These are phyloP conservation scores for Didymella glomerata DNA, from an alignment of 2,329 filamentous ascomycete genomes.

Conservation along the genomic window DNA sequence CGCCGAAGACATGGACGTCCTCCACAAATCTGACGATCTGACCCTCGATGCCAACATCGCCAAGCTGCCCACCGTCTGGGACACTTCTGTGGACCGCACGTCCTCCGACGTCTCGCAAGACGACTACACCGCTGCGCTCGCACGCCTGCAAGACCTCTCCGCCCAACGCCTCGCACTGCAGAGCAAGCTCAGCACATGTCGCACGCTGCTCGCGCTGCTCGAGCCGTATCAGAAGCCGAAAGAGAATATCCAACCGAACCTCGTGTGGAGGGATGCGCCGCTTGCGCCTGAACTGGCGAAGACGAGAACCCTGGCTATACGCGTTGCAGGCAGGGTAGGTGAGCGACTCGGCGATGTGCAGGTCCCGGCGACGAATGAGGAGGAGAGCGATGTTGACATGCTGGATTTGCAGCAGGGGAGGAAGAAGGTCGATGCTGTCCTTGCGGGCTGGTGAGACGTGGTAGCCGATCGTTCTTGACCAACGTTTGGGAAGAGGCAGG, in stretches of 20 bases:
- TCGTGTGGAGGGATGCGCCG: slow-evolving; percentile 70
- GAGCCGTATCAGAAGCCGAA: slow-evolving; percentile 61
- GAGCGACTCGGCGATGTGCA: slow-evolving; percentile 43
- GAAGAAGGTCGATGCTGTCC: slow-evolving; percentile 37
- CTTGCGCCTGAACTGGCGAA: slow-evolving; percentile 72
- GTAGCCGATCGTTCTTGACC: not conserved
- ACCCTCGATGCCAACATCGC: slow-evolving; percentile 47
- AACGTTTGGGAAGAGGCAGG: not conserved
- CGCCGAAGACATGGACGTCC: slow-evolving; percentile 51
- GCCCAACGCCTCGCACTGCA: slow-evolving; percentile 60
- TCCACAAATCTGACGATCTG: slow-evolving; percentile 43
- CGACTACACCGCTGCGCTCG: slow-evolving; percentile 52
- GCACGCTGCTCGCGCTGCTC: slow-evolving; percentile 60
- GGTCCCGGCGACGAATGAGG: slow-evolving; percentile 39
- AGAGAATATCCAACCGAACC: slow-evolving; percentile 67
- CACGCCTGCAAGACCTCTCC: slow-evolving; percentile 58
- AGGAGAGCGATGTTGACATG: slow-evolving; percentile 37
- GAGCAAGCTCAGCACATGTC: slow-evolving; percentile 58
- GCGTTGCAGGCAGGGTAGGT: slow-evolving; percentile 48
- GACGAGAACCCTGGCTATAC: slow-evolving; percentile 66
- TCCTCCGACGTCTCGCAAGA: slow-evolving; percentile 35
- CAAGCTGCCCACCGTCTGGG: slow-evolving; percentile 43
- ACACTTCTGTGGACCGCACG: slow-evolving; percentile 31
- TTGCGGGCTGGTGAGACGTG: slow-evolving; percentile 34
- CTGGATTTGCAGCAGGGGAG: slow-evolving; percentile 28